Evolutionary conservation across 345 rosid genomes (phyloP), one percentile per base, ranked within the genome.

Genomic region (Eucalyptus urophylla): DNA sequence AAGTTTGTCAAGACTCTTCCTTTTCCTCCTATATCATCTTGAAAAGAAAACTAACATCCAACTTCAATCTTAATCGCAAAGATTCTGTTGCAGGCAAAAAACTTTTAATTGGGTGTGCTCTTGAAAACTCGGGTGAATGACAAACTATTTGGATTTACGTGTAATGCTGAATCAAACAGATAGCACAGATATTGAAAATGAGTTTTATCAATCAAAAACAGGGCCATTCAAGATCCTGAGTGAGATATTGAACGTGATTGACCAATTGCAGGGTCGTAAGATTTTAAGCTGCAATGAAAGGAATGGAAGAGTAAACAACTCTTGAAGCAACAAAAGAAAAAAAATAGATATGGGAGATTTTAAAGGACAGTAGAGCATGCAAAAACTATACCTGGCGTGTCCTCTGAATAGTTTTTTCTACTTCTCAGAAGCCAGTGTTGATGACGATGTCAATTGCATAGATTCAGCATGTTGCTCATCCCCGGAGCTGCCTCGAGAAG

Each of bases 381-480:
- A 50, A 53, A 56, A 51, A 43, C 53, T 49, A 43, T 67, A 87
- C 80, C 86, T 27, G 22, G 58, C 8, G 50, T 87, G 72, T 69
- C 83, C 53, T 67, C 54, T 81, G 27, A 67, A 67, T 81, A 31
- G 69, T 56, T 81, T 69, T 88, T 86, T 45, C 89, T 87, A 90
- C 50, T 87, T 85, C 21, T 81, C 87, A 29, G 91, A 88, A 90
- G 89, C n/a, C 83, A 89, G 83, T 27, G 91, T 17, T 58, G 91
- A 87, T 49, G 80, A 27, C 10, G 86, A 81, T 58, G 80, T 65
- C 54, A 87, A 67, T 27, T 86, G 89, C 90, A 93, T 91, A 29
- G 95, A 91, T 86, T 96, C 93, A 89, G 87, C 91, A 49, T 88
- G 90, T 88, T 81, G 93, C 86, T 89, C 86, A 80, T 92, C 94